Base-by-base conservation (phyloP, 768 basidiomycete species). In the Collybia mongolica region DNA sequence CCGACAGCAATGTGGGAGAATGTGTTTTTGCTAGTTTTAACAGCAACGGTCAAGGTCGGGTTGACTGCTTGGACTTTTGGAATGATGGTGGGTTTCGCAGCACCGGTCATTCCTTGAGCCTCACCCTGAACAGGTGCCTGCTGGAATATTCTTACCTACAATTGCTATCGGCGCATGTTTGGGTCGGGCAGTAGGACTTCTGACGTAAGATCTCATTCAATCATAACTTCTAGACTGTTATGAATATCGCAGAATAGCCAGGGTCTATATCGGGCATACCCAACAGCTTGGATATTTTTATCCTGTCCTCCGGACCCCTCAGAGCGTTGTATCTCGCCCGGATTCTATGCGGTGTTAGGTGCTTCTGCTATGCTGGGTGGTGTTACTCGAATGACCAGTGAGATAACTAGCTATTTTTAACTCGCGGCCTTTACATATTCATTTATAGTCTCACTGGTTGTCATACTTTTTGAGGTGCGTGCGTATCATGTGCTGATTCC, bases 11-110 rank as follows among this genome's bases (percentile, higher is more conserved):
- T 79, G 54, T 76, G 80, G 71, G 78, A 84, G 55, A 89, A 86
- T 55, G 75, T 86, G 14, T 86, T 87, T 57, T 67, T 88, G 6
- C 70, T 89, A 5, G 63, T 83, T 22, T 64, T 88, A 12, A 86
- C 86, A 0, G 83, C 85, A 1, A 62, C 70, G 2, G 68, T 82
- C 47, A 89, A 89, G 59, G 60, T 88, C 20, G 67, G 72, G 1
- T 65, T 88, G 18, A 88, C 87, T 23, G 80, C 84, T 6, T 88
- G 86, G 84, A 87, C 86, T 6, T 89, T 89, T 61, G 87, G 87
- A 18, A 86, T 88, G 82, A 84, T 82, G 82, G 86, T 85, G 55
- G 49, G 24, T 11, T n/a, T 15, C 17, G 19, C 46, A 23, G 11
- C 11, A 3, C 32, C 11, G 11, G 32, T 14, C 32, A 32, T 11